Base-by-base conservation (phyloP, 192 early-diverging fungal genomes). In the Coemansia sp. region DNA sequence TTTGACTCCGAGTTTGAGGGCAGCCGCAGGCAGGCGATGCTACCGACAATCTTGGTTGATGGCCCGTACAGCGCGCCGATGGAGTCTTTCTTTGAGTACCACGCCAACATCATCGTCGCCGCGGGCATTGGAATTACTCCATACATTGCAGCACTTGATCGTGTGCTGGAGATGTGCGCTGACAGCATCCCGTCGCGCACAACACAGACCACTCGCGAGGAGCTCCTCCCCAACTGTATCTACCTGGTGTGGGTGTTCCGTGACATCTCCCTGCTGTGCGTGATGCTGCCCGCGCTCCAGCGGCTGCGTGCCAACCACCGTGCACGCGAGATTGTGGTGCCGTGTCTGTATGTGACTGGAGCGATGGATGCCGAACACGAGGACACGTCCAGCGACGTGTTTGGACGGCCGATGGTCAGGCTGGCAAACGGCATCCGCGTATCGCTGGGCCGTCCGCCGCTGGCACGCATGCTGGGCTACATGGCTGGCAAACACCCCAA, bases 41-140 rank as follows among this genome's bases (percentile, higher is more conserved):
- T 88, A 32, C 87, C 87, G 17, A 76, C 81, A 9, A 81, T 89
- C 52, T 71, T 85, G 59, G 85, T 92, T 29, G 90, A 92, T 56
- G 90, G 90, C 14, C 88, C 90, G 3, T 92, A 87, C 74, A 88
- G 82, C 40, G 81, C 84, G 26, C 84, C 90, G 1, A 84, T 87
- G 18, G 89, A 93, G 76, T 85, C 88, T 42, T 87, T 91, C 53
- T 91, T 89, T 79, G 87, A 90, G 68, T 87, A 86, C 63, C 83
- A 89, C 46, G 71, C 81, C 53, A 85, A 85, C 36, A 82, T 90
- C 19, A 65, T 90, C 26, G 79, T 93, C 22, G 90, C 87, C 8
- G 91, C 91, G 3, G 91, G 91, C 66, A 93, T 93, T 40, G 91
- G 91, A 8, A 89, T 93, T 21, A 93, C 91, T 7, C 91, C 91